Percentiles rank a stretch among this genome's conserved stretches.
Evolutionary conservation across 2,329 filamentous ascomycete species (phyloP).

Genomic region (Cladosporium sp.): DNA sequence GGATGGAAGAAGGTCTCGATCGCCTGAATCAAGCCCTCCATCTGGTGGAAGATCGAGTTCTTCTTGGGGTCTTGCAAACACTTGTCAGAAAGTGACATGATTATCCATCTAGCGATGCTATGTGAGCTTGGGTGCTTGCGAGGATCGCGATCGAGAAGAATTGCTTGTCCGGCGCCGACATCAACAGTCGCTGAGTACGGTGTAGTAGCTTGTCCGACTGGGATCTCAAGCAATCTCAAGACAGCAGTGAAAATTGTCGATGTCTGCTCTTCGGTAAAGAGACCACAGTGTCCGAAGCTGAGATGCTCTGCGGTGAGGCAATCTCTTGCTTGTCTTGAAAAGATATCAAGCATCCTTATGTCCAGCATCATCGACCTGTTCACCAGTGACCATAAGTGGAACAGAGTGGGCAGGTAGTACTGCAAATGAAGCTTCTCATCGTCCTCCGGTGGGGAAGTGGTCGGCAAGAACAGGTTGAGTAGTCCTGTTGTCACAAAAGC

Average conservation of each 20-base stretch:
- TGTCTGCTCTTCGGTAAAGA: conserved; percentile 90
- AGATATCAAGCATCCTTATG: conserved; percentile 81
- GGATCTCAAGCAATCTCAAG: conserved; percentile 86
- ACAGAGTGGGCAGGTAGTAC: conserved; percentile 88
- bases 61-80: conserved; percentile 70
- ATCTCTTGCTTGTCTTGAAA: conserved; percentile 85
- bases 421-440: conserved; percentile 79
- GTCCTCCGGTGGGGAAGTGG: conserved; percentile 71
- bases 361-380: conserved; percentile 88
- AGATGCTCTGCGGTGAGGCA: conserved; percentile 74
- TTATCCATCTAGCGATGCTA: conserved; percentile 88
- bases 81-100: conserved; percentile 86
- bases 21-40: conserved; percentile 90
- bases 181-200: conserved; percentile 83
- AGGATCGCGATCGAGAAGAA: conserved; percentile 87
- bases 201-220: conserved; percentile 91
- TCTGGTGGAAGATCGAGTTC: conserved; percentile 73
- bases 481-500: conserved; percentile 90
- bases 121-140: conserved; percentile 92
- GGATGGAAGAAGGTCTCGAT: conserved; percentile 99
- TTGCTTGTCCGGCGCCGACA: conserved; percentile 75
- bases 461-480: conserved; percentile 85
- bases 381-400: conserved; percentile 93
- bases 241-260: conserved; percentile 91
- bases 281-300: conserved; percentile 80